Evolutionary conservation across 1,139 yeast species (phyloP).

Genomic region (Hyphopichia buzzinii): DNA sequence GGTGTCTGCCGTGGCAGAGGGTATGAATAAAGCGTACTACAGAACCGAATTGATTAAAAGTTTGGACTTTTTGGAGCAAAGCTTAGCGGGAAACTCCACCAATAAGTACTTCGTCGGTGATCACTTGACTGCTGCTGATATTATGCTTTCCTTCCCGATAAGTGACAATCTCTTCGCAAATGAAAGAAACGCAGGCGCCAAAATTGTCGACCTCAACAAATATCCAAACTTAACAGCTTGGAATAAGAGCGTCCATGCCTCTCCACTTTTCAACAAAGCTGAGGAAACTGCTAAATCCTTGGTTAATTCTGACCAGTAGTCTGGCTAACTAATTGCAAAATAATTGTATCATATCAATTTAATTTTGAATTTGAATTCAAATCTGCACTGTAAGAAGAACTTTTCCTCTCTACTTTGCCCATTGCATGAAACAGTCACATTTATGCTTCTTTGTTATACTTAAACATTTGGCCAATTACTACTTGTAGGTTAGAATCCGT

Average conservation of each 20-base stretch:
- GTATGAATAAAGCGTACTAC: conserved; percentile 27
- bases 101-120: conserved; percentile 35
- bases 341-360: no score
- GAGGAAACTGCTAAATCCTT: conserved; percentile 12
- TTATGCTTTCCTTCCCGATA: conserved; percentile 37
- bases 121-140: conserved; percentile 39
- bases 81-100: conserved; percentile 24
- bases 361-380: no score
- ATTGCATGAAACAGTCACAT: no score
- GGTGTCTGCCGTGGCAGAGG: conserved; percentile 21
- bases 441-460: no score
- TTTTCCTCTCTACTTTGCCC: no score
- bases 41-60: conserved; percentile 22
- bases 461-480: no score
- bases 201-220: no score
- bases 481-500: no score
- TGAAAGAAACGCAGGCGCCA: no score
- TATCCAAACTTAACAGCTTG: conserved; percentile 28
- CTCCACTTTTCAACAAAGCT: conserved; percentile 21
- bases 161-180: conserved; percentile 18
- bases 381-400: no score
- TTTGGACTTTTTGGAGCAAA: conserved; percentile 29
- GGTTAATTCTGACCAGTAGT: background rate
- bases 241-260: conserved; percentile 17
- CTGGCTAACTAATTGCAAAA: no score